phyloP scores from a whole-genome alignment of 441 rosid species.

The Gossypium armourianum region DNA sequence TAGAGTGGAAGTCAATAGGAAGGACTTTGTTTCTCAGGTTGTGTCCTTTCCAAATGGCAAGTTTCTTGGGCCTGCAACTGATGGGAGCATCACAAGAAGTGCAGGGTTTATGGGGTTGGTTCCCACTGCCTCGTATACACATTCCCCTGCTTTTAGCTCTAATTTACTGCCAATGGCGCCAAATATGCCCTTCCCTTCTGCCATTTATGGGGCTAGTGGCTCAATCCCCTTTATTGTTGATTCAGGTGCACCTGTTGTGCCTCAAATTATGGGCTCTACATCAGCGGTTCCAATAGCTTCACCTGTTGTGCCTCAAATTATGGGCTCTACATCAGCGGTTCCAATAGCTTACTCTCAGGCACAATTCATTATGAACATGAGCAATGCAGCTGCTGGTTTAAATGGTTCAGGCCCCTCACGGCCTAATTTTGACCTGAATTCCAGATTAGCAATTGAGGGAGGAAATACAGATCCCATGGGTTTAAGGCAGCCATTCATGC shows the following conservation, averaged over 20 bases:
- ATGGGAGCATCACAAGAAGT: constrained; percentile 38
- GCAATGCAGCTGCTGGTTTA: constrained; percentile 32
- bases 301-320: constrained; percentile 54
- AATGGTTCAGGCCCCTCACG: constrained; percentile 43
- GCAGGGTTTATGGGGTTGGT: constrained; percentile 50
- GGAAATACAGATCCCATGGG: constrained; percentile 43
- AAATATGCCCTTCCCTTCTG: constrained; percentile 38
- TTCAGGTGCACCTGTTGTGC: constrained; percentile 50
- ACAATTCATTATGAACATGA: constrained; percentile 58
- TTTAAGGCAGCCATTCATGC: constrained; percentile 52
- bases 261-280: constrained; percentile 55
- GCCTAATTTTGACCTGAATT: constrained; percentile 59
- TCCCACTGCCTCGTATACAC: constrained; percentile 44
- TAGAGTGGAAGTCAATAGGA: constrained; percentile 48
- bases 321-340: constrained; percentile 44
- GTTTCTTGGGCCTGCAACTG: constrained; percentile 39
- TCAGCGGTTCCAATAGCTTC: constrained; percentile 39
- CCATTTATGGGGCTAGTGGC: constrained; percentile 51
- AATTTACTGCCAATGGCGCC: constrained; percentile 44
- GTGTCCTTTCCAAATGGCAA: constrained; percentile 51
- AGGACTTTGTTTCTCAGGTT: constrained; percentile 36
- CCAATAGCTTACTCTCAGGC: constrained; percentile 46
- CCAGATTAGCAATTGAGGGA: constrained; percentile 52
- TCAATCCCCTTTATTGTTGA: constrained; percentile 61
- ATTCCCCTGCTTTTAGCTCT: constrained; percentile 52